Base-by-base conservation (phyloP, 768 basidiomycete genomes). In the Cyclocybe aegerita region DNA sequence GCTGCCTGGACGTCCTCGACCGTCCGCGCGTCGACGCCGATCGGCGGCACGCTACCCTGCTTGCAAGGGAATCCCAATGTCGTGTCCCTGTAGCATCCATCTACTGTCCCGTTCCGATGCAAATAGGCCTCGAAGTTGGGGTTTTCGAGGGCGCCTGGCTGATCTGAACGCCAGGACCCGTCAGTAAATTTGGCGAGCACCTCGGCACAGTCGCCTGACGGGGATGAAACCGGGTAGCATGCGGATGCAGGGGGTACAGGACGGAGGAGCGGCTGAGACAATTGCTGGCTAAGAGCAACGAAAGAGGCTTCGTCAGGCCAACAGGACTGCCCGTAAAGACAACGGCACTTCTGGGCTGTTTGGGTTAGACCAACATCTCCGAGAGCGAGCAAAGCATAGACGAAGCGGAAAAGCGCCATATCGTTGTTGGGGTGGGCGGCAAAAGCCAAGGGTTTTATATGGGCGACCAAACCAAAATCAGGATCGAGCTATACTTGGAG, bases 81-180 rank as follows among this genome's bases (percentile, higher is more conserved):
- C 0, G 72, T 73, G 48, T 82, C 72, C 39, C 81, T 50, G 34
- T 78, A 80, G 70, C 82, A 85, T 1, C 69, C 72, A 53, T 72
- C 72, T 39, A 79, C 74, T 39, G 75, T 79, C 32, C 73, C 77
- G 56, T 78, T 79, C 15, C 38, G 53, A 12, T 65, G 73, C 1
- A 63, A 54, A 48, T 58, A 72, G 1, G 59, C 58, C 43, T 68
- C 67, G 40, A 61, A 65, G 47, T 67, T 69, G 17, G 55, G 42
- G 4, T 58, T 41, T 44, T 78, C 66, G 65, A 75, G 66, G 1
- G 71, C 65, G 0, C 77, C 77, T 12, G 76, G 58, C 32, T 69
- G 67, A 16, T 68, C 60, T 0, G 77, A 50, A 2, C 75, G 70
- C 75, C 77, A 78, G 42, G 39, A 61, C 1, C 71, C 70, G 38